Conservation (phyloP, 495 filamentous ascomycete genomes). For the Neurospora sp. region DNA sequence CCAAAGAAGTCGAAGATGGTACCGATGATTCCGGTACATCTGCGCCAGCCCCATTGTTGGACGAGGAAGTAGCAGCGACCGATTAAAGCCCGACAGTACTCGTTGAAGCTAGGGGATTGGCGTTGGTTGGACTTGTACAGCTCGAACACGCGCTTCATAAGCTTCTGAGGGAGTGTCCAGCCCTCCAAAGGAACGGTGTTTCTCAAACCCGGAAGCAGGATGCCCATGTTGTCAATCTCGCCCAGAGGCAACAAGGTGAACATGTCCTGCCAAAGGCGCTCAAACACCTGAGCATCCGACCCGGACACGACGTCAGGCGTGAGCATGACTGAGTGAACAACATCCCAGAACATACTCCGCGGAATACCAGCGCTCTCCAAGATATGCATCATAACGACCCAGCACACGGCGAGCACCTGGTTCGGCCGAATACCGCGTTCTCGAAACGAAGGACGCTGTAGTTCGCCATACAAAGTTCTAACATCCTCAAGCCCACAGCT, state of each 20-base stretch:
- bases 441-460: conserved; percentile 40
- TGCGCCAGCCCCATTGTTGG: conserved; percentile 75
- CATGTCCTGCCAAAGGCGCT: conserved; percentile 61
- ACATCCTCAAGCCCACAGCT: conserved; percentile 42
- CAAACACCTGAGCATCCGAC: conserved; percentile 47
- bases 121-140: conserved; percentile 50
- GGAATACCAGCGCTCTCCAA: conserved; percentile 39
- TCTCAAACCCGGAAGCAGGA: conserved; percentile 46
- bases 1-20: conserved; percentile 88
- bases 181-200: conserved; percentile 49
- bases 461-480: conserved; percentile 51
- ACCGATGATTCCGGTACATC: conserved; percentile 67
- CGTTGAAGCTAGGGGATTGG: conserved; percentile 60
- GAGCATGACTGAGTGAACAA: conserved; percentile 40
- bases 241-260: conserved; percentile 67
- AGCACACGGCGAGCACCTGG: conserved; percentile 48
- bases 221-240: conserved; percentile 63
- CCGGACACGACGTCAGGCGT: conserved; percentile 18
- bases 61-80: conserved; percentile 72
- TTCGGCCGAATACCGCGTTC: conserved; percentile 59
- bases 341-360: conserved; percentile 46
- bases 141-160: conserved; percentile 55
- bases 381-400: conserved; percentile 55
- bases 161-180: conserved; percentile 58
- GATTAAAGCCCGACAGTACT: conserved; percentile 66